Evolutionary conservation across 176 grass and related monocot genomes (phyloP), one percentile per base, ranked within the genome.

Genomic region (Rhynchospora breviuscula): DNA sequence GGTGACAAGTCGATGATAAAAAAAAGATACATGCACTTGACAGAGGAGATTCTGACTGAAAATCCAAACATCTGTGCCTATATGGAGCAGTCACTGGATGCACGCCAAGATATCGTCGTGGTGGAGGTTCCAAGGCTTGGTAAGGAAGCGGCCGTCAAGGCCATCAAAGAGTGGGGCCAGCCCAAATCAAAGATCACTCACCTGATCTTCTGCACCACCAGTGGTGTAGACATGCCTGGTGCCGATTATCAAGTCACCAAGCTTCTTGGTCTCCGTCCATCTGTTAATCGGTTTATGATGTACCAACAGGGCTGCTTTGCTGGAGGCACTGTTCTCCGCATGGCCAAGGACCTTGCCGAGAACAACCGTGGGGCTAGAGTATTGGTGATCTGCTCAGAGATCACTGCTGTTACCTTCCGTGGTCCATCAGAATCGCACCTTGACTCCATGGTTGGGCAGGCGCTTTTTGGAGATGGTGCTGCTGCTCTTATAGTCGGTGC

Each of bases 121-220:
- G 60, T 31, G 13, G 80, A 82, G 60, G 80, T 82, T 67, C 80
- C 80, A 9, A 66, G 26, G 62, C 80, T 82, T 19, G 80, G 80
- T 51, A 82, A 82, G 63, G 60, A 68, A 62, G 80, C 80, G 0
- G 80, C 80, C 10, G 59, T 67, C 61, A 82, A 82, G 80, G 80
- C 80, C 80, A 82, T 82, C 58, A 82, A 82, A 26, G 80, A 82
- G 63, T 82, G 80, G 80, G 80, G 80, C 21, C 80, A 82, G 45
- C 80, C 80, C 4, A 82, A 82, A 52, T 82, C 80, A 15, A 82
- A 82, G 61, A 82, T 82, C 46, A 82, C 80, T 3, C 80, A 82
- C 26, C 13, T 82, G 62, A 82, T 82, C 35, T 82, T 82, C 22
- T 82, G 80, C 80, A 82, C 80, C 26, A 82, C 80, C 12, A 82